Conservation (phyloP, 2,329 filamentous ascomycete genomes). For the Pestalotiopsis sp. region DNA sequence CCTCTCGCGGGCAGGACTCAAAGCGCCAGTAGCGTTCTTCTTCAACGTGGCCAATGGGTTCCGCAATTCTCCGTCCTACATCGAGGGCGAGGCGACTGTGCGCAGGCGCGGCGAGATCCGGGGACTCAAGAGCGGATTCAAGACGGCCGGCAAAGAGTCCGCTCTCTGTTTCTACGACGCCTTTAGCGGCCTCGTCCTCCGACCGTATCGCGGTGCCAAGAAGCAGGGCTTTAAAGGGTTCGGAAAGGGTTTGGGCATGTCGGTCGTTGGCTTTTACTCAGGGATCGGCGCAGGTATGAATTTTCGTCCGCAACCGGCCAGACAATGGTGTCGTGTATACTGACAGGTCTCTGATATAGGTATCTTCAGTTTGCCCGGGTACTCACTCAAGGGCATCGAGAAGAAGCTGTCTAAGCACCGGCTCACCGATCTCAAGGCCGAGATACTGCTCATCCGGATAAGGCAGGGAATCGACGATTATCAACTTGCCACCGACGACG, state of each 20-base stretch:
- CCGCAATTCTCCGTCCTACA: slow-evolving; percentile 74
- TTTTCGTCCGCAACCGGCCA: neutral
- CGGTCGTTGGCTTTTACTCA: slow-evolving; percentile 76
- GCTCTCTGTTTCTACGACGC: slow-evolving; percentile 79
- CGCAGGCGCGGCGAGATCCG: slow-evolving; percentile 79
- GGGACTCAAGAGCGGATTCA: slow-evolving; percentile 73
- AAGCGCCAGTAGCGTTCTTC: slow-evolving; percentile 1
- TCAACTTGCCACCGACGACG: neutral
- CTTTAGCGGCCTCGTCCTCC: slow-evolving; percentile 76
- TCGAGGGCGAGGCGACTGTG: slow-evolving; percentile 84
- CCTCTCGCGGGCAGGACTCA: neutral
- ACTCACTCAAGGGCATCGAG: slow-evolving; percentile 8
- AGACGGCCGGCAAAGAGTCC: slow-evolving; percentile 77
- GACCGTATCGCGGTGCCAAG: slow-evolving; percentile 70
- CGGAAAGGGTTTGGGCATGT: slow-evolving; percentile 79
- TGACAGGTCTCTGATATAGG: neutral
- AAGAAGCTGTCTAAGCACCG: neutral
- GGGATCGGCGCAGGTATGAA: slow-evolving; percentile 75
- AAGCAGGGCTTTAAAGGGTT: slow-evolving; percentile 66
- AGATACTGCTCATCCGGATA: neutral
- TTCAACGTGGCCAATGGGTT: slow-evolving; percentile 75
- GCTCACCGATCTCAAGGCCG: slow-evolving; percentile 6
- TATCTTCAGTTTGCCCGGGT: slow-evolving; percentile 6
- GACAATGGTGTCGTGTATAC: neutral
- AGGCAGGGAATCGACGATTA: slow-evolving; percentile 1